Conservation (phyloP, 345 rosid species). For the Citrus reticulata region DNA sequence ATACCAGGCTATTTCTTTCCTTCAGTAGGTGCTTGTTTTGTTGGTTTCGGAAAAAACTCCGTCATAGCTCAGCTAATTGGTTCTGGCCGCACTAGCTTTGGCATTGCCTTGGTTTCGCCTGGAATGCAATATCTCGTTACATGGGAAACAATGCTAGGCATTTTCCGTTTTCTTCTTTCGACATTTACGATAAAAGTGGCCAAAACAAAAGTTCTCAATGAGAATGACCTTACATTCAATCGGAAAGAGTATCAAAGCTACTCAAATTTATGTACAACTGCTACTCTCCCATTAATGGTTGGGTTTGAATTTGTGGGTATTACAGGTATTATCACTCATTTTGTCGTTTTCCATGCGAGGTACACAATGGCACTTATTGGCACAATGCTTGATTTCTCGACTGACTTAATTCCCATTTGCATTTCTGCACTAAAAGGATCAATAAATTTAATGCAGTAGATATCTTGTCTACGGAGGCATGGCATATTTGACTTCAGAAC, state of each 20-base stretch:
- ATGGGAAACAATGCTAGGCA: slow-evolving; percentile 4
- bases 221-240: not conserved
- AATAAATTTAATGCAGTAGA: not conserved
- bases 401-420: not conserved
- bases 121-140: not conserved
- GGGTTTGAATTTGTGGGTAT: slow-evolving; percentile 26
- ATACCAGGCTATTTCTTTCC: slow-evolving; percentile 28
- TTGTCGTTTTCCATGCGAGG: slow-evolving; percentile 20
- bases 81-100: not conserved
- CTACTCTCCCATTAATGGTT: not conserved
- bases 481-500: not conserved
- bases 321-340: slow-evolving; percentile 20
- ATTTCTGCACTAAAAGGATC: not conserved
- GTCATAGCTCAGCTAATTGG: not conserved
- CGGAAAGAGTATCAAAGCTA: slow-evolving; percentile 7
- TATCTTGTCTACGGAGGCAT: slow-evolving; percentile 9
- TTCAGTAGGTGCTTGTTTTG: not conserved
- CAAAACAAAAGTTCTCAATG: not conserved
- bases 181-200: slow-evolving; percentile 15
- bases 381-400: not conserved
- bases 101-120: slow-evolving; percentile 4
- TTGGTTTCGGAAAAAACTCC: slow-evolving; percentile 7
- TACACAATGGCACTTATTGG: not conserved
- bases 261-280: slow-evolving; percentile 21
- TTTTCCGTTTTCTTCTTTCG: slow-evolving; percentile 17